These are phyloP conservation scores for Rosa persica DNA, from an alignment of 306 rosid species.

Conservation along the genomic window DNA sequence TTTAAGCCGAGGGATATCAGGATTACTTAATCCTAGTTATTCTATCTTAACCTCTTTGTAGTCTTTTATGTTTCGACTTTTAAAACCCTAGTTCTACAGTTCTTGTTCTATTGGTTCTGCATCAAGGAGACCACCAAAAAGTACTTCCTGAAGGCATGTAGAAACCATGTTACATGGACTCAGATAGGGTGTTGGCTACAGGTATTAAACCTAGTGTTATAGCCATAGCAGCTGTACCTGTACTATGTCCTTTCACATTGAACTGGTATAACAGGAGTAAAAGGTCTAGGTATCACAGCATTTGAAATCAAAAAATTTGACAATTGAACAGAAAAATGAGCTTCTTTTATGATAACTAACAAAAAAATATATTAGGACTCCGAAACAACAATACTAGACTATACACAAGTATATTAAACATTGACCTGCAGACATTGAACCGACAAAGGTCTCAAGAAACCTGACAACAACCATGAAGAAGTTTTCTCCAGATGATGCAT, in stretches of 20 bases:
- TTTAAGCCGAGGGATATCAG: background rate
- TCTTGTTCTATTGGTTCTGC: background rate
- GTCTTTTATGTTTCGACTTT: background rate
- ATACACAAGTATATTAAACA: slow-evolving; percentile 6
- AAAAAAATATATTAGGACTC: background rate
- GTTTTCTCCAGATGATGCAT: slow-evolving; percentile 64
- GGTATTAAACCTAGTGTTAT: background rate
- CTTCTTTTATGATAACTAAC: background rate
- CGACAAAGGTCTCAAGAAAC: slow-evolving; percentile 97
- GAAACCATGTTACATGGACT: background rate
- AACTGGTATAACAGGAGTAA: background rate
- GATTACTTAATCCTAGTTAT: background rate
- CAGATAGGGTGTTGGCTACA: background rate
- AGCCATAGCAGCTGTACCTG: background rate
- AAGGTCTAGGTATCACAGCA: background rate
- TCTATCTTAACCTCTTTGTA: background rate
- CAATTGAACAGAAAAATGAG: background rate
- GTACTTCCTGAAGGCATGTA: background rate
- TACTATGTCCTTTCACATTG: background rate
- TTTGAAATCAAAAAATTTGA: background rate
- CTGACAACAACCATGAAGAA: slow-evolving; percentile 77
- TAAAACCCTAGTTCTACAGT: background rate
- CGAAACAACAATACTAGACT: slow-evolving; percentile 14
- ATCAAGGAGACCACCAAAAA: background rate
- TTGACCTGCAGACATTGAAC: slow-evolving; percentile 94